phyloP scores from a whole-genome alignment of 192 early-diverging fungal species.

The Cetraspora pellucida region DNA sequence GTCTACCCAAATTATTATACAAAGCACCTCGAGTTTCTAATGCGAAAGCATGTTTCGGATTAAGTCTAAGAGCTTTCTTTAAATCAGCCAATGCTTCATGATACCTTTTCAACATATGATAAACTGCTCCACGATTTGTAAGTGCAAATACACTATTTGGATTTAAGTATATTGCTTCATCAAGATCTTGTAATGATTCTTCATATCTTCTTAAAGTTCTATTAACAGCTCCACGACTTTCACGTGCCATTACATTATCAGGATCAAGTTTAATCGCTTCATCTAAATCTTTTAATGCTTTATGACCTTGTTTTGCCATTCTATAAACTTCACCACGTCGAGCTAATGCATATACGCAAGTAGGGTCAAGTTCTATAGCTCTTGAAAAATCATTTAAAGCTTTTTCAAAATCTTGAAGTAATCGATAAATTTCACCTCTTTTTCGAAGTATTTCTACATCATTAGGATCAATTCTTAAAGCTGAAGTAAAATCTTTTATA shows the following conservation, averaged over 20 bases:
- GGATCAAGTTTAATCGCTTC: constrained; percentile 18
- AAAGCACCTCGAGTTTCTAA: constrained; percentile 13
- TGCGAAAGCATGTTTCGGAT: constrained; percentile 13
- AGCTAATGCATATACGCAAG: background rate
- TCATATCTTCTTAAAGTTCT: constrained; percentile 24
- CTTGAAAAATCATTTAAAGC: constrained; percentile 25
- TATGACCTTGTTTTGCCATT: background rate
- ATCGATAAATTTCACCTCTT: constrained; percentile 22
- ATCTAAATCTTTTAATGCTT: constrained; percentile 25
- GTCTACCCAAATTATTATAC: background rate
- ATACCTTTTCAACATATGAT: constrained; percentile 23
- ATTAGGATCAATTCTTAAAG: constrained; percentile 14
- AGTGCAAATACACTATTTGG: constrained; percentile 30
- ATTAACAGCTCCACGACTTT: constrained; percentile 22
- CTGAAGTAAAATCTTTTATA: background rate
- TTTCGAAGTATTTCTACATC: background rate
- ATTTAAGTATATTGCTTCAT: constrained; percentile 10
- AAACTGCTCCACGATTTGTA: constrained; percentile 14
- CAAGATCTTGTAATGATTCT: constrained; percentile 25
- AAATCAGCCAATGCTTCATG: constrained; percentile 14
- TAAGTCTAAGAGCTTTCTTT: background rate
- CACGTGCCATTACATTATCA: constrained; percentile 9
- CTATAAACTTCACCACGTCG: constrained; percentile 18
- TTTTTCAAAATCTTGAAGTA: background rate
- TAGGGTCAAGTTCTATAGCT: constrained; percentile 13